These are phyloP conservation scores for Mortierella sp. DNA, from an alignment of 371 early-diverging fungal species.

Conservation along the genomic window DNA sequence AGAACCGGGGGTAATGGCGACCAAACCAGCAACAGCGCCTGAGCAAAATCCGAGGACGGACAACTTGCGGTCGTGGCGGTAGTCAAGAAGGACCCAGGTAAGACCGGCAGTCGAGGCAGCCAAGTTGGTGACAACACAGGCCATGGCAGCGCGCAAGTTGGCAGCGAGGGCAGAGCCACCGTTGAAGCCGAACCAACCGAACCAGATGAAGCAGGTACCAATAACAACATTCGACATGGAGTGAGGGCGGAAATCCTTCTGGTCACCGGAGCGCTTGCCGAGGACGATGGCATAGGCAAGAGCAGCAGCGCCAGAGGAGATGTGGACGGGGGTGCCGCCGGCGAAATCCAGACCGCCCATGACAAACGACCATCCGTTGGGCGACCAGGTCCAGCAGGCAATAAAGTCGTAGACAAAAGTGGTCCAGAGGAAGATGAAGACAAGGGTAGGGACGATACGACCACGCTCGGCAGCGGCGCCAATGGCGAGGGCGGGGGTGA, in stretches of 20 bases:
- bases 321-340: constrained; percentile 94
- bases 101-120: constrained; percentile 88
- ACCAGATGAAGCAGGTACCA: constrained; percentile 91
- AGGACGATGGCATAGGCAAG: constrained; percentile 87
- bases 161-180: constrained; percentile 89
- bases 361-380: constrained; percentile 84
- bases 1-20: constrained; percentile 92
- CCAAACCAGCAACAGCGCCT: constrained; percentile 94
- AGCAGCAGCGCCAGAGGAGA: constrained; percentile 90
- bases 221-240: constrained; percentile 91
- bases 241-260: constrained; percentile 83
- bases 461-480: constrained; percentile 93
- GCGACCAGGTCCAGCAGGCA: constrained; percentile 95
- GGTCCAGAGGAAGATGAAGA: constrained; percentile 94
- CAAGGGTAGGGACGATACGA: constrained; percentile 85
- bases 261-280: constrained; percentile 84
- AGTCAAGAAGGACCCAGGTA: constrained; percentile 88
- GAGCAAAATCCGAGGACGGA: constrained; percentile 93
- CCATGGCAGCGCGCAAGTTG: constrained; percentile 88
- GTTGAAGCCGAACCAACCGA: constrained; percentile 93
- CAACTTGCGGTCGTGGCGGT: constrained; percentile 79
- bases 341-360: constrained; percentile 89
- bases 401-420: constrained; percentile 90
- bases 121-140: constrained; percentile 87
- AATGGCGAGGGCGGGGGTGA: constrained; percentile 93